Percentiles rank a stretch among this genome's conserved stretches.
These are phyloP conservation scores for Rhodotorula diobovata DNA, from an alignment of 768 basidiomycete genomes.

Conservation along the genomic window DNA sequence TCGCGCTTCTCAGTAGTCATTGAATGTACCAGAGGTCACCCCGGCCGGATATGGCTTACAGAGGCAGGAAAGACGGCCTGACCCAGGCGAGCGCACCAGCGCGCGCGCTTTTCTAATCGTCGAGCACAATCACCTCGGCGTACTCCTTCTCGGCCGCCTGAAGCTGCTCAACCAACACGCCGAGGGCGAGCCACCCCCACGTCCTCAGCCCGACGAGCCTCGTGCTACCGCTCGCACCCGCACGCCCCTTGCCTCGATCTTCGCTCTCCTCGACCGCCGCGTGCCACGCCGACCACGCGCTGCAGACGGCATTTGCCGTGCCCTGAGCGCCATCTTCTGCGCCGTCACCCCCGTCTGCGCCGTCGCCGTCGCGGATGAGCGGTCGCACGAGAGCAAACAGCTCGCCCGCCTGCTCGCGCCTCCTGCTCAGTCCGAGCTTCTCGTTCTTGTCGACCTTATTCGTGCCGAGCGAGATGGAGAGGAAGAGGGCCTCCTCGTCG, in stretches of 20 bases:
- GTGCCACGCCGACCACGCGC: constrained; percentile 1
- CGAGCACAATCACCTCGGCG: constrained; percentile 1
- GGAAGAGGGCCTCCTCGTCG: constrained; percentile 21
- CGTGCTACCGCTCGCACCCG: background rate
- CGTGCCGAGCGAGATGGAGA: constrained; percentile 6
- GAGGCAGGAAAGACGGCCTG: too few relatives aligned
- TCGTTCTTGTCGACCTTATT: background rate
- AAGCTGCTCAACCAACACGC: constrained; percentile 2
- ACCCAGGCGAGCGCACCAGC: too few relatives aligned
- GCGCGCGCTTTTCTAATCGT: too few relatives aligned
- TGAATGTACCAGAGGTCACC: too few relatives aligned
- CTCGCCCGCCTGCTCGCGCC: constrained; percentile 5
- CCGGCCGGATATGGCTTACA: too few relatives aligned
- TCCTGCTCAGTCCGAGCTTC: background rate
- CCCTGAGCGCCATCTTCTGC: background rate
- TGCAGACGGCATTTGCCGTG: background rate
- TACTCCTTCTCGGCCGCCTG: background rate
- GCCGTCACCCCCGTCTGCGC: too few relatives aligned
- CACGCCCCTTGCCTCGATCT: background rate
- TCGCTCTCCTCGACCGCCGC: constrained; percentile 8
- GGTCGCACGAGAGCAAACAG: constrained; percentile 5
- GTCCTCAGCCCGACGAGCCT: background rate
- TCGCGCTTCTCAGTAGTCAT: too few relatives aligned
- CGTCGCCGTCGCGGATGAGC: background rate
- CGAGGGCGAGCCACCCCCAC: constrained; percentile 14